These are phyloP conservation scores for Ploettnerulaceae sp. DNA, from an alignment of 2,329 filamentous ascomycete species.

Conservation along the genomic window DNA sequence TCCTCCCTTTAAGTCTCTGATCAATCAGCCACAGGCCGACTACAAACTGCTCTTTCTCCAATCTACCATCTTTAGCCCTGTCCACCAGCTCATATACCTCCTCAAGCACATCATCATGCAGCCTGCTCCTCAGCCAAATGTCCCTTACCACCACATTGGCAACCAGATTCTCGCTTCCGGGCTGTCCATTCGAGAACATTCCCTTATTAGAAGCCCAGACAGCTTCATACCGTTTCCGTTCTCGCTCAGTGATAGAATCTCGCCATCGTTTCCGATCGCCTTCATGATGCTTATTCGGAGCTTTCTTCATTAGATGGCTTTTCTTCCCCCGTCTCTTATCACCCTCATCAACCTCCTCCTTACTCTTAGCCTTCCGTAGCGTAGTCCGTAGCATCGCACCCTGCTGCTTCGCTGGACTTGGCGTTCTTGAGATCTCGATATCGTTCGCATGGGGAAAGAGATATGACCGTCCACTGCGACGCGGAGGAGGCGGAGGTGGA, in stretches of 20 bases:
- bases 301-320: slow-evolving; percentile 57
- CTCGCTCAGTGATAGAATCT: slow-evolving; percentile 64
- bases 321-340: slow-evolving; percentile 48
- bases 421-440: slow-evolving; percentile 29
- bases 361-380: slow-evolving; percentile 53
- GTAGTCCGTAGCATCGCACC: slow-evolving; percentile 39
- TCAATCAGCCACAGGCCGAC: slow-evolving; percentile 81
- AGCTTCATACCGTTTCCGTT: slow-evolving; percentile 77
- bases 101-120: slow-evolving; percentile 63
- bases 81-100: slow-evolving; percentile 77
- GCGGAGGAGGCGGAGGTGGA: slow-evolving; percentile 30
- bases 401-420: slow-evolving; percentile 35
- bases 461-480: slow-evolving; percentile 25
- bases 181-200: slow-evolving; percentile 37
- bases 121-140: slow-evolving; percentile 67
- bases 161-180: slow-evolving; percentile 45
- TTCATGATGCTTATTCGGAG: slow-evolving; percentile 70
- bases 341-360: slow-evolving; percentile 50
- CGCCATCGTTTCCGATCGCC: slow-evolving; percentile 72
- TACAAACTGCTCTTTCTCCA: slow-evolving; percentile 69
- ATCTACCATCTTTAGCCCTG: slow-evolving; percentile 45
- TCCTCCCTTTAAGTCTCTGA: slow-evolving; percentile 72
- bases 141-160: slow-evolving; percentile 66
- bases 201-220: slow-evolving; percentile 81
- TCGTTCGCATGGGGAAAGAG: slow-evolving; percentile 34